A percentile compares a stretch with the other conserved stretches of the same genome.
phyloP scores from a whole-genome alignment of 179 eudicot species.

The Silene vulgaris region DNA sequence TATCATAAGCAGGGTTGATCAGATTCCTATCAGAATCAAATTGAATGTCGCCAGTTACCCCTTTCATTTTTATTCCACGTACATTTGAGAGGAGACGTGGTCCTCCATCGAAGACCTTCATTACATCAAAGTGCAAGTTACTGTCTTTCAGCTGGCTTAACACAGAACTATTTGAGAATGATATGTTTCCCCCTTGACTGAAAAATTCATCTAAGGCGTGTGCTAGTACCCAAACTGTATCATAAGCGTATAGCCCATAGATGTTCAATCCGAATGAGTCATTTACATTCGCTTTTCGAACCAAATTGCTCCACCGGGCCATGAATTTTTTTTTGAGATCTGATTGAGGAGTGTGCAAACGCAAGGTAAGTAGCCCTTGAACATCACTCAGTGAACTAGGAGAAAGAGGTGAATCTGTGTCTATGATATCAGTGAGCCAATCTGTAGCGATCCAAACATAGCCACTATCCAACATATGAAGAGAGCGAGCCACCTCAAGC shows the following conservation, averaged over 20 bases:
- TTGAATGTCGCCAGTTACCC: conserved; percentile 54
- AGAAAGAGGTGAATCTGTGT: conserved; percentile 45
- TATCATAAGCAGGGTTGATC: conserved; percentile 56
- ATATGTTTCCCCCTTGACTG: conserved; percentile 49
- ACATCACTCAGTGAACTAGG: conserved; percentile 26
- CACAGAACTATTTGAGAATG: conserved; percentile 47
- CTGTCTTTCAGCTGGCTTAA: conserved; percentile 27
- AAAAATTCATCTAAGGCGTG: conserved; percentile 55
- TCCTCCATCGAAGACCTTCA: conserved; percentile 62
- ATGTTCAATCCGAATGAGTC: conserved; percentile 45
- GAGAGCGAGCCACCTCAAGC: conserved; percentile 47
- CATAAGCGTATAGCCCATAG: conserved; percentile 70
- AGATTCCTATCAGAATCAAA: conserved; percentile 42
- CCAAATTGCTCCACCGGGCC: conserved; percentile 54
- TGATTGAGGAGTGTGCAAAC: conserved; percentile 55
- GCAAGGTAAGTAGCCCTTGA: conserved; percentile 63
- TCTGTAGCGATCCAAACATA: conserved; percentile 79
- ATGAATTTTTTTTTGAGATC: conserved; percentile 42
- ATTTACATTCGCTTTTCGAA: conserved; percentile 20
- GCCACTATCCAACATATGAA: conserved; percentile 60
- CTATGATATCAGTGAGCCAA: conserved; percentile 64
- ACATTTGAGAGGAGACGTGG: conserved; percentile 41
- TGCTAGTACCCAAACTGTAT: conserved; percentile 79
- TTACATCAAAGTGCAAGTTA: conserved; percentile 40
- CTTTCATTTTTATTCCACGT: conserved; percentile 42